Evolutionary conservation across 495 filamentous ascomycete genomes (phyloP).

Genomic region (Letharia columbiana): DNA sequence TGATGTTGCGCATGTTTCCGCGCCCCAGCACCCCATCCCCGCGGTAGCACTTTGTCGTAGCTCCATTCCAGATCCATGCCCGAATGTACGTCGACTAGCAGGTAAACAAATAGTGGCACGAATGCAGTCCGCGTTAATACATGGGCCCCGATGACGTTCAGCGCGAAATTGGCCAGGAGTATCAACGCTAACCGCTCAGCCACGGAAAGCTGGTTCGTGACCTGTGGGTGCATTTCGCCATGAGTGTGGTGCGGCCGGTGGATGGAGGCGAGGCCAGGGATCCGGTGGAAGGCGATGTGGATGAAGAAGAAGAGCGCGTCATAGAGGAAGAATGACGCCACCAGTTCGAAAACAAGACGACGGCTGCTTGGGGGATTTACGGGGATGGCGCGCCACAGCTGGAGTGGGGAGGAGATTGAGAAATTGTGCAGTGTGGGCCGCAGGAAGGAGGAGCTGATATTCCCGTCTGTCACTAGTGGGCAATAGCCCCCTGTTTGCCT

Average conservation of each 20-base stretch:
- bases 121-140: constrained; percentile 32
- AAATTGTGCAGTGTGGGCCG: constrained; percentile 29
- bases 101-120: constrained; percentile 30
- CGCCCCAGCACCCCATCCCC: constrained; percentile 28
- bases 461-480: not conserved
- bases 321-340: constrained; percentile 28
- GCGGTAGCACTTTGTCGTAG: constrained; percentile 31
- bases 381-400: constrained; percentile 28
- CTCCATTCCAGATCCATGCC: constrained; percentile 30
- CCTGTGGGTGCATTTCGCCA: constrained; percentile 29
- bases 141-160: constrained; percentile 32
- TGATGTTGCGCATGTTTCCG: constrained; percentile 30
- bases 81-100: constrained; percentile 32
- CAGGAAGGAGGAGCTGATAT: constrained; percentile 25
- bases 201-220: constrained; percentile 30
- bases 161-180: constrained; percentile 31
- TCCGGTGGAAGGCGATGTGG: constrained; percentile 29
- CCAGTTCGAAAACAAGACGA: constrained; percentile 27
- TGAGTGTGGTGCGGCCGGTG: constrained; percentile 30
- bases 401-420: constrained; percentile 28
- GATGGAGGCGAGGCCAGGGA: constrained; percentile 21
- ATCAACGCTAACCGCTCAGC: constrained; percentile 28
- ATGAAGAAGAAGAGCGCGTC: constrained; percentile 32
- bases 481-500: constrained; percentile 26
- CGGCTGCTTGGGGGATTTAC: constrained; percentile 22